Conservation (phyloP, 73 alveolate genomes). For the Symbiodinium natans region DNA sequence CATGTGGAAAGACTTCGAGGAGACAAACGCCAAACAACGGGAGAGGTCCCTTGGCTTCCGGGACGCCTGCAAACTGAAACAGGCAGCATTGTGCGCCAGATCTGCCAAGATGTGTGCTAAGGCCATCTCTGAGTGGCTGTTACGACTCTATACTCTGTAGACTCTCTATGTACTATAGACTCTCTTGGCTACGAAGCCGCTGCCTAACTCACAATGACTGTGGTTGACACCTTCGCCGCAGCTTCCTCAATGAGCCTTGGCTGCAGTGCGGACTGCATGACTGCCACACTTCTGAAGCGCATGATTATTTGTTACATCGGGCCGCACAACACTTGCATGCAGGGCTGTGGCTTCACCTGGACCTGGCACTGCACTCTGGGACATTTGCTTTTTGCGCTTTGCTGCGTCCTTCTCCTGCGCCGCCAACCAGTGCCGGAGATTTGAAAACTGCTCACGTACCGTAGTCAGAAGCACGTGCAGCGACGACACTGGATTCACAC, state of each 20-base stretch:
- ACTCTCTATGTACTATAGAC: too few species aligned
- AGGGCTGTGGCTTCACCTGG: neutral
- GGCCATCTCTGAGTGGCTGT: too few species aligned
- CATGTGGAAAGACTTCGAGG: too few species aligned
- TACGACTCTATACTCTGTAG: too few species aligned
- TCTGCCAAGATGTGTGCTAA: too few species aligned
- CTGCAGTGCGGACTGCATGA: neutral
- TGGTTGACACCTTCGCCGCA: constrained; percentile 29
- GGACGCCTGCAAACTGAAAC: too few species aligned
- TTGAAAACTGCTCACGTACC: neutral
- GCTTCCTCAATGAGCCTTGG: constrained; percentile 49
- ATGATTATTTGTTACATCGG: neutral
- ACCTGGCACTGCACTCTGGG: neutral
- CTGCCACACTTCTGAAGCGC: neutral
- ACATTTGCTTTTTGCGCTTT: constrained; percentile 19
- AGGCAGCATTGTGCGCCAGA: too few species aligned
- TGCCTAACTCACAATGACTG: too few species aligned
- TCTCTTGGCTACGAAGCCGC: too few species aligned
- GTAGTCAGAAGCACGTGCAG: neutral
- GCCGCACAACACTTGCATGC: neutral
- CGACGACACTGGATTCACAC: too few species aligned
- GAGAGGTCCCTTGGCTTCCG: too few species aligned
- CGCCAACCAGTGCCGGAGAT: neutral
- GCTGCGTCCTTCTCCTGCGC: constrained; percentile 60
- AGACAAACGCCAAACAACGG: too few species aligned